These are phyloP conservation scores for Allodekkera sacchari DNA, from an alignment of 805 yeast genomes.

Conservation along the genomic window DNA sequence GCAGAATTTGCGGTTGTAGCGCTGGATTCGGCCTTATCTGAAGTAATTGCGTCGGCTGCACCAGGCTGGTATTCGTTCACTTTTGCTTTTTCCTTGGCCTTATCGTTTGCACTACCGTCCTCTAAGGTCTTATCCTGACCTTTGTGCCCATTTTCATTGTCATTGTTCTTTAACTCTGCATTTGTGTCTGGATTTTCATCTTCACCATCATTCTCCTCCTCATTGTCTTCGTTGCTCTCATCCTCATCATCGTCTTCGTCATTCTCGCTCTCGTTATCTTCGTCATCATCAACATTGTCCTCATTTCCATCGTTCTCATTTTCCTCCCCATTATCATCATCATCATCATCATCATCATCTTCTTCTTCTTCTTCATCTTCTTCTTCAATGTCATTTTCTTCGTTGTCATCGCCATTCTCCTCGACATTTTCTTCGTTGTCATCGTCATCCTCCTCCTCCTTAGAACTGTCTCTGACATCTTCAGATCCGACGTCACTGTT, in stretches of 20 bases:
- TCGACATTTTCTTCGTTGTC: constrained; percentile 3
- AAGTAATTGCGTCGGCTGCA: no score
- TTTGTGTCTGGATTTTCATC: constrained; percentile 1
- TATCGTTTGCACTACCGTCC: background rate
- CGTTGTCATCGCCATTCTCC: constrained; percentile 1
- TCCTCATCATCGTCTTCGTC: constrained; percentile 2
- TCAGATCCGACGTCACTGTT: background rate
- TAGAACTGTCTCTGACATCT: constrained; percentile 3
- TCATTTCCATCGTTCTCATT: constrained; percentile 2
- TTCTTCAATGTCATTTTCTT: background rate
- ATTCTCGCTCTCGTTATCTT: constrained; percentile 1
- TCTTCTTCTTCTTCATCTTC: background rate
- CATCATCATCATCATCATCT: background rate
- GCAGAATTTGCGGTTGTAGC: no score
- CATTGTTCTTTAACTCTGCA: no score
- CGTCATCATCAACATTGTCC: background rate
- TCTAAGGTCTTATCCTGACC: no score
- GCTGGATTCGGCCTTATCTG: no score
- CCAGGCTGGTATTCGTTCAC: background rate
- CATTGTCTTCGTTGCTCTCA: background rate
- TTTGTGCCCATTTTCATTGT: no score
- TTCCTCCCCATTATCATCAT: constrained; percentile 9
- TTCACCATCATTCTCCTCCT: background rate
- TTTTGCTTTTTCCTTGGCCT: background rate
- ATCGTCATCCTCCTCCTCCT: constrained; percentile 7